These are phyloP conservation scores for Rhodofomes roseus DNA, from an alignment of 1,284 basidiomycete genomes.

Conservation along the genomic window DNA sequence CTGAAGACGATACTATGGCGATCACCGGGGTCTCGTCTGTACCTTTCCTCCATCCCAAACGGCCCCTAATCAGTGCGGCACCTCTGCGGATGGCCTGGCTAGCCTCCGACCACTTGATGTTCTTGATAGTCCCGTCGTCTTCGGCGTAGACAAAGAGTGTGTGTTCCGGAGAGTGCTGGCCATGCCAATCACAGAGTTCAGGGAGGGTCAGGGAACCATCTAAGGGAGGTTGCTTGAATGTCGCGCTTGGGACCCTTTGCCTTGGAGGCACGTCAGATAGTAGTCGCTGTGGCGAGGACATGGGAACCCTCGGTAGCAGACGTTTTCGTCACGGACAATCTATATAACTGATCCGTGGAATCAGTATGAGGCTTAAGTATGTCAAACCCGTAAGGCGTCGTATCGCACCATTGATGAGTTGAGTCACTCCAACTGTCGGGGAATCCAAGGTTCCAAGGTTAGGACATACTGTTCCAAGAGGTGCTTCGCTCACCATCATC, in stretches of 20 bases:
- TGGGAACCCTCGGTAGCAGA: neutral
- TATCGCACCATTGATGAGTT: no score
- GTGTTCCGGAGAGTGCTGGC: constrained; percentile 29
- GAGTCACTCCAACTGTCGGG: no score
- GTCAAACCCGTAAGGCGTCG: no score
- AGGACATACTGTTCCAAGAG: no score
- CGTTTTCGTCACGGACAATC: neutral
- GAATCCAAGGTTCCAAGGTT: no score
- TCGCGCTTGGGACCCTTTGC: constrained; percentile 10
- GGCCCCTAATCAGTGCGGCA: neutral
- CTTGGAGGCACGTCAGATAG: neutral
- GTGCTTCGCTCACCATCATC: no score
- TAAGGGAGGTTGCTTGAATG: constrained; percentile 30
- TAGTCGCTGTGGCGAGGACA: neutral
- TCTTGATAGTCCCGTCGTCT: constrained; percentile 11
- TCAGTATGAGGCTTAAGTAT: no score
- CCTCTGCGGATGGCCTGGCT: constrained; percentile 7
- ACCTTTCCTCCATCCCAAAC: neutral
- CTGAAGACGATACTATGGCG: neutral
- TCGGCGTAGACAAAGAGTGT: constrained; percentile 31
- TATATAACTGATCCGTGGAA: no score
- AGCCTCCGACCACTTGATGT: constrained; percentile 26
- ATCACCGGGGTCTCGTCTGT: neutral
- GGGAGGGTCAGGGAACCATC: constrained; percentile 32
- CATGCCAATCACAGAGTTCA: constrained; percentile 34